Percentiles rank a stretch among this genome's conserved stretches.
Evolutionary conservation across 2,329 filamentous ascomycete species (phyloP).

Genomic region (Didymella lethalis): DNA sequence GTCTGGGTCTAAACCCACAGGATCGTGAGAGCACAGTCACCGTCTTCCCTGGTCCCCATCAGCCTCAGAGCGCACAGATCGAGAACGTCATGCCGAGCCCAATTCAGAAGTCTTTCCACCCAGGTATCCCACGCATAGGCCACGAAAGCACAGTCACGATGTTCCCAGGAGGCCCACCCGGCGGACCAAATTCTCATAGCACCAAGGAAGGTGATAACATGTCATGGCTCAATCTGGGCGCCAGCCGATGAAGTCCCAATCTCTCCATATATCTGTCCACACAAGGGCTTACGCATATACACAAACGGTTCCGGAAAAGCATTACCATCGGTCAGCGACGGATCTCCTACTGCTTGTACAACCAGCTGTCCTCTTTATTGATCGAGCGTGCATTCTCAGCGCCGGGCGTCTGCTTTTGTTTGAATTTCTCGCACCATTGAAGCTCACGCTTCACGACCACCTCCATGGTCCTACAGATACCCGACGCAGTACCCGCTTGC

Average conservation of each 20-base stretch:
- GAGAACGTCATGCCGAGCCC: slow-evolving; percentile 46
- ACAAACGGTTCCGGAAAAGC: slow-evolving; percentile 29
- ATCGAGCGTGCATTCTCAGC: slow-evolving; percentile 42
- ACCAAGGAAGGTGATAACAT: slow-evolving; percentile 63
- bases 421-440: slow-evolving; percentile 25
- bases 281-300: slow-evolving; percentile 22
- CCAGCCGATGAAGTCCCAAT: slow-evolving; percentile 30
- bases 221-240: slow-evolving; percentile 80
- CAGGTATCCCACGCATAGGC: slow-evolving; percentile 55
- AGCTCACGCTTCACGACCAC: slow-evolving; percentile 37
- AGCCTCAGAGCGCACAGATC: slow-evolving; percentile 21
- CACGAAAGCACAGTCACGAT: slow-evolving; percentile 64
- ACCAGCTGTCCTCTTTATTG: slow-evolving; percentile 29
- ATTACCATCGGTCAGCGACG: slow-evolving; percentile 30
- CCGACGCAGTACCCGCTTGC: slow-evolving; percentile 36
- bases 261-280: slow-evolving; percentile 11
- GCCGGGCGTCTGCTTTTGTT: slow-evolving; percentile 36
- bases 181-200: slow-evolving; percentile 28
- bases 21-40: slow-evolving; percentile 62
- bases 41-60: slow-evolving; percentile 39
- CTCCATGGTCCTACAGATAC: slow-evolving; percentile 47
- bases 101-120: slow-evolving; percentile 61
- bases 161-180: slow-evolving; percentile 52
- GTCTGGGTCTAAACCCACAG: slow-evolving; percentile 27
- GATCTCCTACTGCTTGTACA: slow-evolving; percentile 31